Conservation (phyloP, 129 eudicot genomes). For the Artemisia annua region DNA sequence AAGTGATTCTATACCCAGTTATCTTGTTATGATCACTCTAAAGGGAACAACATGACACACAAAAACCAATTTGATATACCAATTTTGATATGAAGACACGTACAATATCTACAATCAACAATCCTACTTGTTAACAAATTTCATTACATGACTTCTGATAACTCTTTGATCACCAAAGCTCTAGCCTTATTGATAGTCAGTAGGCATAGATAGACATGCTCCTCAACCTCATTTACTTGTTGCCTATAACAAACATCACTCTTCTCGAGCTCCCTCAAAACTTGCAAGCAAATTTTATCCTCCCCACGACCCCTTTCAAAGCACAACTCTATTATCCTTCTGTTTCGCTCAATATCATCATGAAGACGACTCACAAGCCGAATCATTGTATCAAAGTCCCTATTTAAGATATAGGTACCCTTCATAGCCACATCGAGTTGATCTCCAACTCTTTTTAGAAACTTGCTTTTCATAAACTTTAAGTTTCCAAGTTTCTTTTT, state of each 20-base stretch:
- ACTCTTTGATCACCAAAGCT: slow-evolving; percentile 51
- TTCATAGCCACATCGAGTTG: slow-evolving; percentile 68
- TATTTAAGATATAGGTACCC: slow-evolving; percentile 52
- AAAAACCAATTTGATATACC: too few relatives aligned
- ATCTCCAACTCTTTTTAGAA: slow-evolving; percentile 40
- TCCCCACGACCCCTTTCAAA: slow-evolving; percentile 47
- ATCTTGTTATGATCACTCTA: too few relatives aligned
- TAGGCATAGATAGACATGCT: slow-evolving; percentile 66
- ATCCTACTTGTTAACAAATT: neutral
- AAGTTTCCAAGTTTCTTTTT: slow-evolving; percentile 43
- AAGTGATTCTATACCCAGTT: too few relatives aligned
- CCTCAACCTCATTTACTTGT: slow-evolving; percentile 63
- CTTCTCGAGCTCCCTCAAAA: slow-evolving; percentile 48
- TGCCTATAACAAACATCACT: slow-evolving; percentile 43
- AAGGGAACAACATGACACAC: too few relatives aligned
- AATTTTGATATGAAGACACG: too few relatives aligned
- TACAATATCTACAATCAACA: neutral
- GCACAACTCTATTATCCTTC: slow-evolving; percentile 39
- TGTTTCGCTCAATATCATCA: slow-evolving; percentile 56
- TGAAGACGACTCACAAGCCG: slow-evolving; percentile 44
- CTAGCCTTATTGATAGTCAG: slow-evolving; percentile 60
- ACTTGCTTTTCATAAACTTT: slow-evolving; percentile 29
- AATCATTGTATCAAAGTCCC: slow-evolving; percentile 61
- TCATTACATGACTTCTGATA: slow-evolving; percentile 26
- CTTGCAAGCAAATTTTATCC: slow-evolving; percentile 42